A percentile compares a stretch with the other conserved stretches of the same genome.
These are phyloP conservation scores for Centaurea solstitialis DNA, from an alignment of 129 eudicot species.

Conservation along the genomic window DNA sequence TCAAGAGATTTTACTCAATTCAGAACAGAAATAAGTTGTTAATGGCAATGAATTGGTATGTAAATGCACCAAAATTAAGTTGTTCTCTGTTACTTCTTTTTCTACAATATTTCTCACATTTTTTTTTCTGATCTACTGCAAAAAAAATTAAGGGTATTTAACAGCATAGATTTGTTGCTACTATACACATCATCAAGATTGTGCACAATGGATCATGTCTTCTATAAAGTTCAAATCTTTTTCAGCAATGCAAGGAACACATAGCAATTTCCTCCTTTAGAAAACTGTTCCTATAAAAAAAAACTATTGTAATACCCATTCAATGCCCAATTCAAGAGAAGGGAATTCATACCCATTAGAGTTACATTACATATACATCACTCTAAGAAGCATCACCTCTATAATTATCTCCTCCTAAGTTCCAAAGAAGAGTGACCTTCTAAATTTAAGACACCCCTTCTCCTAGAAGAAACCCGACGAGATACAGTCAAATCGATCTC, in stretches of 20 bases:
- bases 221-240: not conserved
- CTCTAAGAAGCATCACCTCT: conserved; percentile 32
- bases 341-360: not conserved
- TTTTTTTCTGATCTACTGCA: not conserved
- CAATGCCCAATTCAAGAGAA: not conserved
- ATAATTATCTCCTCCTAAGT: conserved; percentile 51
- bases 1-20: not conserved
- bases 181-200: not conserved
- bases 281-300: too few relatives aligned
- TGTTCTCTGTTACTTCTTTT: not conserved
- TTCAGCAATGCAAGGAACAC: not conserved
- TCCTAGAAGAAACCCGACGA: conserved; percentile 21
- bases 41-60: not conserved
- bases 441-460: conserved; percentile 29
- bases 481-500: conserved; percentile 13
- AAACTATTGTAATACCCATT: not conserved
- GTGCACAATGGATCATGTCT: not conserved
- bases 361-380: conserved; percentile 11
- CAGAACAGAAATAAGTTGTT: not conserved
- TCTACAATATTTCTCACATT: not conserved
- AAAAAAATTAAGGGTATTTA: not conserved
- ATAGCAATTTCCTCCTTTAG: not conserved
- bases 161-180: not conserved
- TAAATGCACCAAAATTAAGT: not conserved
- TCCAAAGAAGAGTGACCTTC: conserved; percentile 33